Evolutionary conservation across 2,329 filamentous ascomycete genomes (phyloP), one percentile per base, ranked within the genome.

Genomic region (Venturia asperata): DNA sequence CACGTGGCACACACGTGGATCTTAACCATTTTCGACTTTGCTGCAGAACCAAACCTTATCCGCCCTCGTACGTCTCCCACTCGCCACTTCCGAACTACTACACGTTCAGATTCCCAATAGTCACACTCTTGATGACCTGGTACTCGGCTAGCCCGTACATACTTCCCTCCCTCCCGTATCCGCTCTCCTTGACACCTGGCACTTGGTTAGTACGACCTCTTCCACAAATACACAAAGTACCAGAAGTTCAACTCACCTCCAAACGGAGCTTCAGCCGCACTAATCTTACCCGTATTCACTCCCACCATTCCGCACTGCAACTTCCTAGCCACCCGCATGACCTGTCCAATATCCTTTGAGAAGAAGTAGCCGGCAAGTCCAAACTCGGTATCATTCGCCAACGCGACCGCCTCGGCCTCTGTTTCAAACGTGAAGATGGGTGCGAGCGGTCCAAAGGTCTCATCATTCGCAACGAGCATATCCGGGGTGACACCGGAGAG

Each of bases 341-440:
- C 63, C 10, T 66, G 63, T 15, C 66, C 66, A 62, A 70, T 67
- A 61, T 70, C 66, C 19, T 62, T 65, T 21, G 66, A 68, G 42
- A 68, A 71, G 58, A 76, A 69, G 49, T 73, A 74, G 0, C 69
- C 69, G 10, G 70, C 74, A 17, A 76, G 67, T 9, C 74, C 74
- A 24, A 73, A 70, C 7, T 72, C 69, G 0, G 70, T 68, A 34
- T 69, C 63, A 63, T 76, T 76, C 3, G 73, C 74, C 60, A 73
- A 61, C 37, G 68, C 61, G 17, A 76, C 67, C 3, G 70, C 74
- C 13, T 74, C 74, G n/a, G 70, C 70, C 61, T 76, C 73, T 1
- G 67, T 69, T 10, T 72, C 62, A 41, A 75, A 71, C n/a, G 67
- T 49, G 56, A 67, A 68, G 64, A 70, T 45, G 21, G 66, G 66